Percentiles rank a stretch among this genome's conserved stretches.
Conservation (phyloP, 371 early-diverging fungal genomes). For the Rhizopus arrhizus region DNA sequence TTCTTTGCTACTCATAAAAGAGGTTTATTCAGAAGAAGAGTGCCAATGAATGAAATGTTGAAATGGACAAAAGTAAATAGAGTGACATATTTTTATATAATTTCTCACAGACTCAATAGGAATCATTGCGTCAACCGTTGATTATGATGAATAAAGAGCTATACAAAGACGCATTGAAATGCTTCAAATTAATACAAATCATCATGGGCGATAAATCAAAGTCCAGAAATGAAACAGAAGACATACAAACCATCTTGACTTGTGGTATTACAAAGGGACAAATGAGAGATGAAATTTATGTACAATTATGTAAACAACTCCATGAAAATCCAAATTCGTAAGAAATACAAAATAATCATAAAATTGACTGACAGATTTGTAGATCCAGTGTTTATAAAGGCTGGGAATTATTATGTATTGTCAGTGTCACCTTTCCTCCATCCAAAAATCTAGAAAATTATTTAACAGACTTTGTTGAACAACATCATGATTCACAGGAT, state of each 20-base stretch:
- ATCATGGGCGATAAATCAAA: constrained; percentile 78
- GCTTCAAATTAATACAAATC: constrained; percentile 82
- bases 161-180: constrained; percentile 83
- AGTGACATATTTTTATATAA: background rate
- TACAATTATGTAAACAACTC: constrained; percentile 93
- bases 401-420: constrained; percentile 84
- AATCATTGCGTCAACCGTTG: constrained; percentile 76
- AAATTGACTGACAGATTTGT: background rate
- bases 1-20: constrained; percentile 90
- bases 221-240: constrained; percentile 46
- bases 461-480: constrained; percentile 75
- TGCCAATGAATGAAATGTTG: constrained; percentile 87
- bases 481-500: constrained; percentile 56
- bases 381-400: constrained; percentile 77
- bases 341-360: constrained; percentile 2
- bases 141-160: constrained; percentile 76
- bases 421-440: constrained; percentile 87
- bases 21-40: constrained; percentile 78
- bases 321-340: constrained; percentile 79
- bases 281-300: constrained; percentile 92
- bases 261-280: constrained; percentile 74
- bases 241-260: constrained; percentile 76
- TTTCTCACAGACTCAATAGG: constrained; percentile 41
- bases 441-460: constrained; percentile 88
- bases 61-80: constrained; percentile 68